Conservation (phyloP, 2,329 filamentous ascomycete genomes). For the Colletotrichum plurivorum region DNA sequence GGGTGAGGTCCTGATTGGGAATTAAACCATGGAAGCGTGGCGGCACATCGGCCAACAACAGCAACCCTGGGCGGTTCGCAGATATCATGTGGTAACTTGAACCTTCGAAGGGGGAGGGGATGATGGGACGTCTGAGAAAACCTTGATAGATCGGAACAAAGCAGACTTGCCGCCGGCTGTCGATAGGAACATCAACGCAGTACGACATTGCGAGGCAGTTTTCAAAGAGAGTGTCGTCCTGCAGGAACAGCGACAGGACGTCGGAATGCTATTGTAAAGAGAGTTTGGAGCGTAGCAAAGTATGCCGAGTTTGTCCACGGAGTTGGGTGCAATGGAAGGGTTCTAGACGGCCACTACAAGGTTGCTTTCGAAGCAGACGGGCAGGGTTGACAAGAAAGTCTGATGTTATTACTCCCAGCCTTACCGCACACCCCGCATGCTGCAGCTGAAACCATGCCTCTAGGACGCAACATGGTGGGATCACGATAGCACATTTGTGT, state of each 20-base stretch:
- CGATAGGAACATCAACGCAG: background rate
- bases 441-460: too few relatives aligned
- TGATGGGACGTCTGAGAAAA: conserved; percentile 15
- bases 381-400: too few relatives aligned
- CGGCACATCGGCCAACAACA: background rate
- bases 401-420: too few relatives aligned
- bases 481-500: too few relatives aligned
- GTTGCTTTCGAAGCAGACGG: too few relatives aligned
- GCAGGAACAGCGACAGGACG: background rate
- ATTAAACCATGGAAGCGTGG: background rate
- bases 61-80: background rate
- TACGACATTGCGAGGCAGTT: background rate
- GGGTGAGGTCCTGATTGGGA: background rate
- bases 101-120: background rate
- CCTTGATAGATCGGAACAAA: background rate
- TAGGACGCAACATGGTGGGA: too few relatives aligned
- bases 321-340: too few relatives aligned
- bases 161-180: conserved; percentile 1
- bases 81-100: conserved; percentile 1
- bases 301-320: background rate
- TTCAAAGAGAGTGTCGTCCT: background rate
- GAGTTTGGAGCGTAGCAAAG: background rate
- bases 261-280: background rate
- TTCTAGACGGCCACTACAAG: too few relatives aligned
- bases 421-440: too few relatives aligned